A percentile compares a stretch with the other conserved stretches of the same genome.
phyloP scores from a whole-genome alignment of 495 filamentous ascomycete species.

The Podospora comata region DNA sequence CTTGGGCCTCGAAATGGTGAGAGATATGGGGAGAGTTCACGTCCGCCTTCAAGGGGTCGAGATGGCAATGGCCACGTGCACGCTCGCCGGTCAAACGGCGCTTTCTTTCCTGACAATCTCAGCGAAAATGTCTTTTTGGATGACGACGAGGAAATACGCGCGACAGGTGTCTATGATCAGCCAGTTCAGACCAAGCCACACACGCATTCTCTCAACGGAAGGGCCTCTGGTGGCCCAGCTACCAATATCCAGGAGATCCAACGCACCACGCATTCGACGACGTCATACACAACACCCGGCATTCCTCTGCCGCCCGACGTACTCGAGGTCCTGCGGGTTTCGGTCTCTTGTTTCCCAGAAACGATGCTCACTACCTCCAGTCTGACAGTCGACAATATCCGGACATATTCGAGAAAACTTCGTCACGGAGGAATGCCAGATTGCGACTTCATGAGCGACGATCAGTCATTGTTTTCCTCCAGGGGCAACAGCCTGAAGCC shows the following conservation, averaged over 20 bases:
- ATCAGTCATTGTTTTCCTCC: constrained; percentile 22
- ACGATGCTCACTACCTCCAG: constrained; percentile 46
- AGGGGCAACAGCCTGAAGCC: constrained; percentile 11
- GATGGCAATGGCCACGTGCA: background rate
- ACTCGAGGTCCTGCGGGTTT: constrained; percentile 41
- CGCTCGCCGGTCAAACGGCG: constrained; percentile 4
- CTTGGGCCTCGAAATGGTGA: constrained; percentile 19
- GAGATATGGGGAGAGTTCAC: constrained; percentile 26
- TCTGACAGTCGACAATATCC: constrained; percentile 47
- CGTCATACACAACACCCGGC: constrained; percentile 13
- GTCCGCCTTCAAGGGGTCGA: constrained; percentile 17
- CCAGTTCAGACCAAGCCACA: background rate
- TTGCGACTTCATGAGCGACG: constrained; percentile 12
- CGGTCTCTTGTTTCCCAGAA: constrained; percentile 44
- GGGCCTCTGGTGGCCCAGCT: background rate
- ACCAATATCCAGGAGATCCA: background rate
- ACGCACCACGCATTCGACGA: background rate
- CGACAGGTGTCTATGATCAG: background rate
- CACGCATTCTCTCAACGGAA: background rate
- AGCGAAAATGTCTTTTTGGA: background rate
- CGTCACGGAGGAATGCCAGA: constrained; percentile 22
- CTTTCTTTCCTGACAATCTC: background rate
- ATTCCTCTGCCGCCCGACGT: constrained; percentile 42
- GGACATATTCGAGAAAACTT: constrained; percentile 43
- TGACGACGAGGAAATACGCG: constrained; percentile 2